Evolutionary conservation across 2,329 filamentous ascomycete species (phyloP), one percentile per base, ranked within the genome.

Genomic region (Verticillium klebahnii): DNA sequence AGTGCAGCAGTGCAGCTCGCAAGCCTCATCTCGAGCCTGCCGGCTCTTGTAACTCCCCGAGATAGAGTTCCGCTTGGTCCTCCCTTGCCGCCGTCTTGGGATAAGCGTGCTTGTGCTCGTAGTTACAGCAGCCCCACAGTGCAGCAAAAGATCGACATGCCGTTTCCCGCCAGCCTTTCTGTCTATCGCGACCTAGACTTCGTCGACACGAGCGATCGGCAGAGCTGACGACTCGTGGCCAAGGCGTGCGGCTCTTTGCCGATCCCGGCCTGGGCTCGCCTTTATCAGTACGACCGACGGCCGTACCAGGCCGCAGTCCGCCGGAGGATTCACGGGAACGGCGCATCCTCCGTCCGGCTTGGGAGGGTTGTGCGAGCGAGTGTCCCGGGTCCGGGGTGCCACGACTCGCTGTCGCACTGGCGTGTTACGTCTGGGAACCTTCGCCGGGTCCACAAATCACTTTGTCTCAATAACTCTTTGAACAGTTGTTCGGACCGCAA

Each of bases 211-310:
- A 39, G 56, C 12, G 56, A 58, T 50, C 57, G 57, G 23, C 57
- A 31, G 25, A 32, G 36, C 39, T 58, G 57, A 58, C 57, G 57
- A 58, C 17, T 39, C 57, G 45, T 50, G 45, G 45, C 45, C 45
- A 50, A 50, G 45, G 57, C 25, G 57, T 58, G 57, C 40, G 57
- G 57, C 57, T 58, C 57, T 58, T 32, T 32, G 57, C 31, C 39
- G 57, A 58, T 58, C 57, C 29, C 36, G 37, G 15, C 17, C 57
- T 58, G 45, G 45, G 5, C 17, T 23, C 45, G 45, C n/a, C 45
- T 50, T 23, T 50, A 50, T 23, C 45, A 50, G 23, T 25, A 23
- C n/a, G 19, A 50, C 45, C 45, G 45, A n/a, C 45, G 45, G 19
- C 45, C n/a, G 45, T n/a, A 7, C 19, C 19, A 50, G 25, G n/a